These are phyloP conservation scores for Chiua sp. DNA, from an alignment of 1,284 basidiomycete species.

Conservation along the genomic window DNA sequence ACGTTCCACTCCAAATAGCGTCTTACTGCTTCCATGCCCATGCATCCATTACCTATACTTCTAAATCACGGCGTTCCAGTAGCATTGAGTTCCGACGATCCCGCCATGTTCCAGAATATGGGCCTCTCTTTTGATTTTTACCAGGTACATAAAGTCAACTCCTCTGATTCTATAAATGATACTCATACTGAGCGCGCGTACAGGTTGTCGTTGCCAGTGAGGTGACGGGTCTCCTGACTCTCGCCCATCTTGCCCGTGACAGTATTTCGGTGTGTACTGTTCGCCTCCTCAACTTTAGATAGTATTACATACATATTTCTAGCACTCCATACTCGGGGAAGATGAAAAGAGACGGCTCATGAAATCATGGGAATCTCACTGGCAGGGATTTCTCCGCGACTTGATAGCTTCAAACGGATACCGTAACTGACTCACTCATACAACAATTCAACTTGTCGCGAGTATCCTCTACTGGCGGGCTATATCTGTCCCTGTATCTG, in stretches of 20 bases:
- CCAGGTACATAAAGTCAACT: conserved; percentile 52
- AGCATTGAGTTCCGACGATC: conserved; percentile 75
- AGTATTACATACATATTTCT: conserved; percentile 1
- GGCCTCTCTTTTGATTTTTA: conserved; percentile 76
- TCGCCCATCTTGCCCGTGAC: conserved; percentile 64
- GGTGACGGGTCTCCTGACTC: conserved; percentile 61
- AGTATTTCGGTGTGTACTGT: conserved; percentile 58
- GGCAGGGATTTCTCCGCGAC: conserved; percentile 55
- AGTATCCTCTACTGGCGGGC: neutral
- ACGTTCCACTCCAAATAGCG: conserved; percentile 37
- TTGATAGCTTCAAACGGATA: conserved; percentile 30
- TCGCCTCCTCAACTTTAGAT: neutral
- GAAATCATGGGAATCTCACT: conserved; percentile 55
- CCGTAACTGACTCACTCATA: conserved; percentile 7
- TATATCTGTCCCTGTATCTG: neutral
- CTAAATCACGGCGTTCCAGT: conserved; percentile 75
- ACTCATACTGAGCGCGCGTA: conserved; percentile 9
- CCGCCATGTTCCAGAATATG: conserved; percentile 78
- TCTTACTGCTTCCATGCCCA: conserved; percentile 74
- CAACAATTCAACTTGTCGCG: neutral
- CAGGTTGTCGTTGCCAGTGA: conserved; percentile 68
- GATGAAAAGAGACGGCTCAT: conserved; percentile 54
- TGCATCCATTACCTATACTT: conserved; percentile 71
- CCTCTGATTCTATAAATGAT: neutral
- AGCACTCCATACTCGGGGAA: conserved; percentile 59